phyloP scores from a whole-genome alignment of 1,284 basidiomycete genomes.

The Porogramme epimiltina region DNA sequence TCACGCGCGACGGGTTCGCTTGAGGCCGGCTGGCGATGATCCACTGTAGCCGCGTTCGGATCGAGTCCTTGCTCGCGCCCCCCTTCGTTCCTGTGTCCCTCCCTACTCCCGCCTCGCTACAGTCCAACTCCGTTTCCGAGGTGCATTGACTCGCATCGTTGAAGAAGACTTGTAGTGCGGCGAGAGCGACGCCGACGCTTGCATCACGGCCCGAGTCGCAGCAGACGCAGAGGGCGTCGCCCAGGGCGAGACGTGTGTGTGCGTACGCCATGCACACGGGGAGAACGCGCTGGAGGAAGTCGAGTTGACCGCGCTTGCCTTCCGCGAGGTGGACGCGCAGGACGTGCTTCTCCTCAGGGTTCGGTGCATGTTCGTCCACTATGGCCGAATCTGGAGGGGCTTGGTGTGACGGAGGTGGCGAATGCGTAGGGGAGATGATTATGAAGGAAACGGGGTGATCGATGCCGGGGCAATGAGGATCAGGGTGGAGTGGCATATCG shows the following conservation, averaged over 20 bases:
- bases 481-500: constrained; percentile 29
- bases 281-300: constrained; percentile 51
- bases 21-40: constrained; percentile 70
- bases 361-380: neutral
- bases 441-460: constrained; percentile 20
- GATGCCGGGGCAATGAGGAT: constrained; percentile 3
- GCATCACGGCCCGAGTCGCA: constrained; percentile 61
- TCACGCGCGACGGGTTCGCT: constrained; percentile 76
- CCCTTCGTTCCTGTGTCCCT: neutral
- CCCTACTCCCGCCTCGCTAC: constrained; percentile 10
- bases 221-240: constrained; percentile 48
- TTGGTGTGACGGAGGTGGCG: neutral
- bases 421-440: constrained; percentile 18
- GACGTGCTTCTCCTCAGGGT: constrained; percentile 7
- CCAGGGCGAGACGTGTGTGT: constrained; percentile 37
- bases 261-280: constrained; percentile 55
- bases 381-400: too few relatives aligned
- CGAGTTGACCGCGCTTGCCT: constrained; percentile 56
- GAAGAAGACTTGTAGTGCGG: constrained; percentile 61
- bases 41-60: constrained; percentile 78
- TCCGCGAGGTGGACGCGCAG: constrained; percentile 37
- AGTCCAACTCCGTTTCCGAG: neutral
- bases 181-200: constrained; percentile 64
- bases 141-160: constrained; percentile 44
- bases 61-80: constrained; percentile 49